phyloP scores from a whole-genome alignment of 768 basidiomycete genomes.

The Solioccasus polychromus region DNA sequence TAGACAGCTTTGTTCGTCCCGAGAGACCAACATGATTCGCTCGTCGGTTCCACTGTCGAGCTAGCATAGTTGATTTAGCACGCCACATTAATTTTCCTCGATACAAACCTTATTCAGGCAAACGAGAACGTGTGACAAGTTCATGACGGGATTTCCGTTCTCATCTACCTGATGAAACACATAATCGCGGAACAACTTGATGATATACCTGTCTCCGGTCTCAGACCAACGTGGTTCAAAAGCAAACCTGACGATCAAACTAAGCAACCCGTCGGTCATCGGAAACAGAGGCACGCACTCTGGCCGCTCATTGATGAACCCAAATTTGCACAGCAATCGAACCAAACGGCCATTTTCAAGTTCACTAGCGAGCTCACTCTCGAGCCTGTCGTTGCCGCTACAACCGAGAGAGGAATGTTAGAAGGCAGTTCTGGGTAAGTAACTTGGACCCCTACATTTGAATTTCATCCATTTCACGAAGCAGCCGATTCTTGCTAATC shows the following conservation, averaged over 20 bases:
- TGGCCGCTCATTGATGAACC: constrained; percentile 98
- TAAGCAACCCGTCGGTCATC: background rate
- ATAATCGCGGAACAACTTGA: constrained; percentile 97
- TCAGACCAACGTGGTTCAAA: constrained; percentile 97
- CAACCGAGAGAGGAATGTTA: background rate
- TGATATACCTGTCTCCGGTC: constrained; percentile 95
- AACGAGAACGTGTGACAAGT: constrained; percentile 85
- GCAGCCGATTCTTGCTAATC: constrained; percentile 62
- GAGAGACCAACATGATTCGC: constrained; percentile 87
- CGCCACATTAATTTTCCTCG: background rate
- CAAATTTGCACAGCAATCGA: constrained; percentile 87
- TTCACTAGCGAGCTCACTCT: constrained; percentile 81
- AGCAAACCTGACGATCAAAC: constrained; percentile 68
- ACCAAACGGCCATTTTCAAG: constrained; percentile 93
- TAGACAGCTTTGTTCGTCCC: constrained; percentile 95
- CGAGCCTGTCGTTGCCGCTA: constrained; percentile 79
- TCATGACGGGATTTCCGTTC: constrained; percentile 82
- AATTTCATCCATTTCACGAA: constrained; percentile 81
- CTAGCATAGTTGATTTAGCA: constrained; percentile 36
- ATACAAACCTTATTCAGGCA: constrained; percentile 85
- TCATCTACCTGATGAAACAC: constrained; percentile 98
- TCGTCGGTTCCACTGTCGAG: constrained; percentile 94
- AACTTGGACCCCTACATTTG: constrained; percentile 52
- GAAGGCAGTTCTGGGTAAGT: background rate
- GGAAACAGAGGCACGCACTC: constrained; percentile 58